Evolutionary conservation across 1,284 basidiomycete genomes (phyloP), one percentile per base, ranked within the genome.

Genomic region (Malassezia yamatoensis): DNA sequence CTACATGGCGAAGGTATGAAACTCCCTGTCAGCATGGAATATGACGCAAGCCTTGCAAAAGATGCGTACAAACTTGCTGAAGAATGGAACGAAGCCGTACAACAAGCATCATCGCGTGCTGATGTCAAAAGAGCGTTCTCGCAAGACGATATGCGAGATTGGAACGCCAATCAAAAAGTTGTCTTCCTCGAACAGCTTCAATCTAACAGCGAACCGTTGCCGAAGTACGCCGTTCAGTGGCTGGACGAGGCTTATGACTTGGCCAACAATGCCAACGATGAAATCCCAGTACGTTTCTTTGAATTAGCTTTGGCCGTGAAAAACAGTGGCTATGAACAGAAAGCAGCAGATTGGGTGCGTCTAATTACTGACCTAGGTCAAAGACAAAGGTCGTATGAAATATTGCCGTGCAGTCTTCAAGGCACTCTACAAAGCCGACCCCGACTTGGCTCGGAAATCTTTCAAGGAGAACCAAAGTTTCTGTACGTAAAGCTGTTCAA

Each of bases 21-120:
- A 59, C 81, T 94, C 15, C 89, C 88, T 0, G 87, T 85, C 1
- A 78, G 86, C 68, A 81, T 90, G 77, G 79, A 85, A 64, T 96
- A 93, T 66, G 90, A 96, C 68, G 81, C 81, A 33, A 82, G 85
- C 0, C 80, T 96, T 16, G 88, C 89, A 0, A 79, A 83, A 57
- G 78, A 82, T 65, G 78, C 79, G 39, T 77, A 78, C 51, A 76
- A 74, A 7, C 81, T 96, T 7, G 91, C 90, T 0, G 78, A 79
- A 18, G 78, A 81, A 49, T 96, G 91, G 90, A 29, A 36, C 29
- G 60, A 65, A 40, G 66, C 61, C 16, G 63, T 70, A 40, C 38
- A 58, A 3, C 55, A 56, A 1, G 51, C 49, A 6, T 15, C 20
- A 2, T 29, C 59, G 21, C 41, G 57, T 21, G 60, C 58, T 13